Conservation (phyloP, 139 green algal genomes). For the Chlorella ohadii region DNA sequence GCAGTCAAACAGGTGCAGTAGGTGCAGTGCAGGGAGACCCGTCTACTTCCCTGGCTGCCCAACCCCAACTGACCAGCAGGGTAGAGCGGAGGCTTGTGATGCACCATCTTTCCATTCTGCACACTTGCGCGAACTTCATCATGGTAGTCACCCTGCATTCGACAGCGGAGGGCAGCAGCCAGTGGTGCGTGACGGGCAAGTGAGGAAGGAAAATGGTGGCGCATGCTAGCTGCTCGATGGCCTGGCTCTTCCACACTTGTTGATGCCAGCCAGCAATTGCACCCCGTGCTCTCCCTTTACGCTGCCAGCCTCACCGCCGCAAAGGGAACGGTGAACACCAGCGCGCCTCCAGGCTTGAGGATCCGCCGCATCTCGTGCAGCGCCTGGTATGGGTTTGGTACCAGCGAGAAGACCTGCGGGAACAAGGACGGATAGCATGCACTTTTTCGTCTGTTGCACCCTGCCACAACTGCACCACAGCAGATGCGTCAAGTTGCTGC, state of each 20-base stretch:
- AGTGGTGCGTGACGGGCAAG: not conserved
- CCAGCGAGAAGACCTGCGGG: conserved; percentile 5
- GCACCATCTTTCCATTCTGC: conserved; percentile 9
- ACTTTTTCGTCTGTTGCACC: too few relatives aligned
- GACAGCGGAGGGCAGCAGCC: not conserved
- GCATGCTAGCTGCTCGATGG: too few relatives aligned
- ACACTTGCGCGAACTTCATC: conserved; percentile 14
- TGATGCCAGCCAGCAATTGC: too few relatives aligned
- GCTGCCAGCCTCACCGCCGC: conserved; percentile 7
- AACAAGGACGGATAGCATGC: not conserved
- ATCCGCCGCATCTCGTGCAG: conserved; percentile 14
- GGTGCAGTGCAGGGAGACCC: too few relatives aligned
- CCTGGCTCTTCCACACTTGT: too few relatives aligned
- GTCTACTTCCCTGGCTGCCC: too few relatives aligned
- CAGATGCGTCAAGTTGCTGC: too few relatives aligned
- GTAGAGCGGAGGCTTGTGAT: conserved; percentile 21
- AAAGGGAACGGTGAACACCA: conserved; percentile 29
- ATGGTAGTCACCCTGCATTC: not conserved
- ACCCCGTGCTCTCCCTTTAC: too few relatives aligned
- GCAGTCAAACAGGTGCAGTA: too few relatives aligned
- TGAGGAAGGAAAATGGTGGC: not conserved
- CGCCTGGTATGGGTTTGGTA: conserved; percentile 23
- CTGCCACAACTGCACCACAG: too few relatives aligned
- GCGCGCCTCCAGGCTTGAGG: conserved; percentile 24
- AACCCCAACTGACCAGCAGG: not conserved